A percentile compares a stretch with the other conserved stretches of the same genome.
Conservation (phyloP, 257 asterid species). For the Anisodus tanguticus region DNA sequence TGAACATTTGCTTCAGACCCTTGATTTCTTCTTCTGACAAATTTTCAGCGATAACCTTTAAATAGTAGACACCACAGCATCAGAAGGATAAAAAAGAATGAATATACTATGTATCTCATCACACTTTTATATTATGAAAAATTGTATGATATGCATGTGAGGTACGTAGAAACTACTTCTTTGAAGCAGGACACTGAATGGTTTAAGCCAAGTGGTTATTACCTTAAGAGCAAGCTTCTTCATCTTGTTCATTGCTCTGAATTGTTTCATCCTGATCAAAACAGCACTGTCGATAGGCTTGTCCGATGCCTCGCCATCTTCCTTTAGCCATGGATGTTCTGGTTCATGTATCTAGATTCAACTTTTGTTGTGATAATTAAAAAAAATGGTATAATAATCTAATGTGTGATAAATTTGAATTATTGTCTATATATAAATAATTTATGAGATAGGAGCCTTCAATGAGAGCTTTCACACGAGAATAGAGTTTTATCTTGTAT, state of each 20-base stretch:
- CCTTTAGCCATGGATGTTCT: conserved; percentile 96
- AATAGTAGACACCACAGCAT: conserved; percentile 31
- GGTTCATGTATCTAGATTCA: conserved; percentile 31
- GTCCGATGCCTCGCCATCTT: conserved; percentile 91
- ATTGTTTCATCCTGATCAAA: conserved; percentile 83
- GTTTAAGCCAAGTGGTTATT: background rate
- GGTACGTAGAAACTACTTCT: too few relatives aligned
- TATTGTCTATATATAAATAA: background rate
- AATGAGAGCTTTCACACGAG: background rate
- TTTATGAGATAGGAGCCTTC: background rate
- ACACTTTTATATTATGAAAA: background rate
- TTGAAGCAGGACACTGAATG: too few relatives aligned
- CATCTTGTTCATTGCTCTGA: conserved; percentile 90
- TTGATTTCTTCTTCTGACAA: conserved; percentile 81
- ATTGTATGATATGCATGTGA: background rate
- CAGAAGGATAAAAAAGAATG: background rate
- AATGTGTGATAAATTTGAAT: background rate
- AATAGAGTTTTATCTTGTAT: background rate
- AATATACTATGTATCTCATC: background rate
- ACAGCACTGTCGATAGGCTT: conserved; percentile 84
- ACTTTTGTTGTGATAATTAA: background rate
- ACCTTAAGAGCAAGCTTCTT: conserved; percentile 92
- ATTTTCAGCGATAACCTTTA: conserved; percentile 84
- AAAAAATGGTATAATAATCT: background rate
- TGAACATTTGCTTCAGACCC: conserved; percentile 77